Base-by-base conservation (phyloP, 176 grass and related monocot species). In the Carex scoparia region DNA sequence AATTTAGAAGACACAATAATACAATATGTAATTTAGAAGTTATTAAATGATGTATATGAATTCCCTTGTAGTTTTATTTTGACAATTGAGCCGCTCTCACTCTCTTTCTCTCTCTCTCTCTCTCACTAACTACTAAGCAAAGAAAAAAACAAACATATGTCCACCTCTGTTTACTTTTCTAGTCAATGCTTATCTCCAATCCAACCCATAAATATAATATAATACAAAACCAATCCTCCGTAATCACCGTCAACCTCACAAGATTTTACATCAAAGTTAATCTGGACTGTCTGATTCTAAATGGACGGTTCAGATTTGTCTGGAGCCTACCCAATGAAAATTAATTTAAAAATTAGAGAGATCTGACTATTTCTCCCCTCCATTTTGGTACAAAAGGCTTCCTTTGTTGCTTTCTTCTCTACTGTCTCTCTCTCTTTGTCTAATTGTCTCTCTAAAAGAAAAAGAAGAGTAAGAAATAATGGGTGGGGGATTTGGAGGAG, bases 401-500 rank as follows among this genome's bases (percentile, higher is more conserved):
- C 42, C 42, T 77, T 77, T n/a, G 72, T 27, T 51, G 49, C 28
- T 82, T 82, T n/a, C 79, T 31, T 46, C 7, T 46, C 81, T 58
- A 33, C 1, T 10, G 11, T 38, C 57, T 37, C 0, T 71, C 55
- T 67, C 56, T 57, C 83, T 85, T 28, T 84, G 66, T 37, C 23
- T 23, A 23, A 32, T 35, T 35, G 33, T 35, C 33, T 85, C 68
- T 85, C 83, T 38, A 33, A 28, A 8, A 15, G 40, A 42, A 42
- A 42, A 42, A 8, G 1, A 65, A 58, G 30, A 10, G 19, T 0
- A 5, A 4, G 19, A 13, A 61, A 32, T 49, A 69, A 97, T 99
- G 96, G 96, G 90, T 0, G 96, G 93, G 0, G 93, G 96, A 0
- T 89, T 93, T 4, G 85, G 51, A 27, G 89, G 87, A 73, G 90